Conservation (phyloP, 2,329 filamentous ascomycete genomes). For the Diaporthe batatas region DNA sequence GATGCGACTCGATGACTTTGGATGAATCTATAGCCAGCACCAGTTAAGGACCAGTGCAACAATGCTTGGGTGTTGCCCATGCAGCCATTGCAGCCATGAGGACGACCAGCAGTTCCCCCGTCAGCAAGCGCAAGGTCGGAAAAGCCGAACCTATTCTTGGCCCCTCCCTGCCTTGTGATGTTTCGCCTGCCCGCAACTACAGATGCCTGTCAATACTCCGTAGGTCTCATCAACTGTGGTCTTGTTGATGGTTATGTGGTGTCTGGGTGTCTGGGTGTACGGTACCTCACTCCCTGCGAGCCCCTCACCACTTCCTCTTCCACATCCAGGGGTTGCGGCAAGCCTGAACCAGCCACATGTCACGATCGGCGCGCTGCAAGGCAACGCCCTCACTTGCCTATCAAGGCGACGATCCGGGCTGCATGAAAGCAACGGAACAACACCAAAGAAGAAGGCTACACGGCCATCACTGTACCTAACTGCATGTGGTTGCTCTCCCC, state of each 20-base stretch:
- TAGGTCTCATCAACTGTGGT: not conserved
- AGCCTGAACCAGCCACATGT: conserved; percentile 11
- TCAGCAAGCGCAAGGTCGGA: conserved; percentile 4
- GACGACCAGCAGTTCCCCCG: not conserved
- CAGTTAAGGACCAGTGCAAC: not conserved
- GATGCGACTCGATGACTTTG: not conserved
- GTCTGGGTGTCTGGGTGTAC: too few relatives aligned
- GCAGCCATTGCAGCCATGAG: too few relatives aligned
- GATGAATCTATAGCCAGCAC: conserved; percentile 11
- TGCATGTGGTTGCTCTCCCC: conserved; percentile 22
- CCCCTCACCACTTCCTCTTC: conserved; percentile 3
- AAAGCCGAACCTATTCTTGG: conserved; percentile 30
- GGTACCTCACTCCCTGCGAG: conserved; percentile 6
- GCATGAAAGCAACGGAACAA: conserved; percentile 17
- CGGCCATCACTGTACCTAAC: not conserved
- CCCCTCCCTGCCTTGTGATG: conserved; percentile 21
- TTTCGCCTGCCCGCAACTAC: conserved; percentile 17
- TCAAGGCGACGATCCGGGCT: conserved; percentile 20
- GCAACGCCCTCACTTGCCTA: conserved; percentile 15
- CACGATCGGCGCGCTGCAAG: conserved; percentile 15
- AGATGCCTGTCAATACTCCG: conserved; percentile 15
- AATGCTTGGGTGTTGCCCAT: conserved; percentile 2
- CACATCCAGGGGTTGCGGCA: not conserved
- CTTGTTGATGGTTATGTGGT: not conserved
- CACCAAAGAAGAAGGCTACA: conserved; percentile 33